Evolutionary conservation across 2,329 filamentous ascomycete genomes (phyloP), one percentile per base, ranked within the genome.

Genomic region (Tolypocladium nubicola): DNA sequence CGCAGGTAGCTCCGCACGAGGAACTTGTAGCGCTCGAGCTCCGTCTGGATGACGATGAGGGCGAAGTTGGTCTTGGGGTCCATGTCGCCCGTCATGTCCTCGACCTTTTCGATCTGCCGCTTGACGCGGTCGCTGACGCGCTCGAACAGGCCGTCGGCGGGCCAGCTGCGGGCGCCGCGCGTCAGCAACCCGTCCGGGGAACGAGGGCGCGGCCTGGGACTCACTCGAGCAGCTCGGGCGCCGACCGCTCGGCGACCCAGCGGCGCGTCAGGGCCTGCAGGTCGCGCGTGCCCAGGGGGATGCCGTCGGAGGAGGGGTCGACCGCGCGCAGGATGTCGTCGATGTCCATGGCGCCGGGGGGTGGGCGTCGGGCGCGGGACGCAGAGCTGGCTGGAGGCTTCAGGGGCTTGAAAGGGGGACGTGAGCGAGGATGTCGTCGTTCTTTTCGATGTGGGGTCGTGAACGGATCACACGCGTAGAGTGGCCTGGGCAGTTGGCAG

Each of bases 41-140:
- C 94, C 8, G 95, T 97, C 76, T 99, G 94, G 56, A 97, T 86
- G 61, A 99, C 88, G 53, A 97, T 96, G 67, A 97, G 85, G 60
- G 85, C 85, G 71, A 99, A 96, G 70, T 96, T 97, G 62, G 89
- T 87, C 71, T 89, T 91, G 52, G 92, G 88, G 67, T 96, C 91
- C 84, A 92, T 88, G 67, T 89, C 86, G 61, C 88, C 88, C 14
- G 88, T 93, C 79, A 92, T 82, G 59, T 86, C 82, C 74, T 89
- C 87, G 61, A 90, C 83, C 63, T 79, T 81, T 71, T 86, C 81
- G 66, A 89, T 88, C 76, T 89, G 87, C 52, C 75, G 73, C 64
- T 85, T 83, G 61, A 90, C 83, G 59, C 86, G 81, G 59, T 84
- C 82, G 73, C 91, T 88, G 65, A 94, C 83, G 61, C 93, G 84